Evolutionary conservation across 163 green algal species (phyloP).

Genomic region (Coccomyxa subellipsoidea): DNA sequence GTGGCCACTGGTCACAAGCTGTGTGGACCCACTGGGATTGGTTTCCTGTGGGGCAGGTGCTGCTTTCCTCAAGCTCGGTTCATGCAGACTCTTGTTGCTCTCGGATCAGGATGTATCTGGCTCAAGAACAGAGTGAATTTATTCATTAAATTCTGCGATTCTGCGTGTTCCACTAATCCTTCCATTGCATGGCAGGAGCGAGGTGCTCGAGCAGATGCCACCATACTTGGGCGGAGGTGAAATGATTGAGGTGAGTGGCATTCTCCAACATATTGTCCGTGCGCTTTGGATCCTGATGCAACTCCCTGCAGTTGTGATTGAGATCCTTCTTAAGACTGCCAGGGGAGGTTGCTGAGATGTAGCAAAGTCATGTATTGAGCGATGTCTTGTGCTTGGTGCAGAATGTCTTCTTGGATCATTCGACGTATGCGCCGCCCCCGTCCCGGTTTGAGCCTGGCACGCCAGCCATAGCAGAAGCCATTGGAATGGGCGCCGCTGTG

Average conservation of each 20-base stretch:
- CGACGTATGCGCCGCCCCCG: slow-evolving; percentile 89
- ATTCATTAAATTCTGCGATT: too few relatives aligned
- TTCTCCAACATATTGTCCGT: neutral
- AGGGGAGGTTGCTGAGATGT: neutral
- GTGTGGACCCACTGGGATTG: slow-evolving; percentile 95
- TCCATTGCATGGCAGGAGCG: slow-evolving; percentile 25
- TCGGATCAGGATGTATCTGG: neutral
- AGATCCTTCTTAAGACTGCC: neutral
- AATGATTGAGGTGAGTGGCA: slow-evolving; percentile 38
- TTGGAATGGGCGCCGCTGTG: slow-evolving; percentile 88
- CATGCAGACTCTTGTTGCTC: neutral
- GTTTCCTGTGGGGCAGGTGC: slow-evolving; percentile 93
- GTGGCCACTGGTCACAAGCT: slow-evolving; percentile 96
- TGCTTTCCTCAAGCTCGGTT: neutral
- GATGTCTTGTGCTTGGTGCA: slow-evolving; percentile 65
- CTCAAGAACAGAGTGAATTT: too few relatives aligned
- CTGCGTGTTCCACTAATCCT: too few relatives aligned
- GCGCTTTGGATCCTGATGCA: neutral
- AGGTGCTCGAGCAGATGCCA: slow-evolving; percentile 88
- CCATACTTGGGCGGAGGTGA: slow-evolving; percentile 96
- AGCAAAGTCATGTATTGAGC: neutral
- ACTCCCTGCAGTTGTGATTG: neutral
- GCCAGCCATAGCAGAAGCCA: slow-evolving; percentile 93
- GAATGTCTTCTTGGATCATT: slow-evolving; percentile 88
- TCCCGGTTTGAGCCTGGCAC: slow-evolving; percentile 95